These are phyloP conservation scores for Micractinium conductrix DNA, from an alignment of 139 green algal species.

Conservation along the genomic window DNA sequence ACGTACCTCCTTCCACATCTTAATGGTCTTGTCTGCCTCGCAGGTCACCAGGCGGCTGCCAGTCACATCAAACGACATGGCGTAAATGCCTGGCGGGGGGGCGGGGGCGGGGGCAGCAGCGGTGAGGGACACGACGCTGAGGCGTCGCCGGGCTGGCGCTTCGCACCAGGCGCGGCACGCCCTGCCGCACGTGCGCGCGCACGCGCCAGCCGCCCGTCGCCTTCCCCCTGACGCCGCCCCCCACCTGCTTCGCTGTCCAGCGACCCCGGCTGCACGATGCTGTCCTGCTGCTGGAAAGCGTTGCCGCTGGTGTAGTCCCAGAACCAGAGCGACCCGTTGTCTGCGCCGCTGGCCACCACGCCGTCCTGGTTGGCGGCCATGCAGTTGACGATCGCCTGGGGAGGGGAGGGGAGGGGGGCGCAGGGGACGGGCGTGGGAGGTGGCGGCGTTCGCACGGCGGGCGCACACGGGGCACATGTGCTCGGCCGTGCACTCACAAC, in stretches of 20 bases:
- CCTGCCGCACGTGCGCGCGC: too few relatives aligned
- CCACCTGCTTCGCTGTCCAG: conserved; percentile 82
- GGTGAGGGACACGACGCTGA: too few relatives aligned
- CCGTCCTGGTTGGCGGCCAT: conserved; percentile 95
- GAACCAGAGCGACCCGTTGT: conserved; percentile 85
- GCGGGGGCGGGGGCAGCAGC: too few relatives aligned
- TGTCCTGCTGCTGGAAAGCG: conserved; percentile 91
- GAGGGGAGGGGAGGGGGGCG: background rate
- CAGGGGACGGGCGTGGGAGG: too few relatives aligned
- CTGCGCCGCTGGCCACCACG: conserved; percentile 86
- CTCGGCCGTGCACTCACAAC: too few relatives aligned
- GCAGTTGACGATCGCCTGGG: conserved; percentile 90
- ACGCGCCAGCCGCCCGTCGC: too few relatives aligned
- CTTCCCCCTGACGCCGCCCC: too few relatives aligned
- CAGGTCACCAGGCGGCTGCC: conserved; percentile 87
- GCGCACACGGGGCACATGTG: too few relatives aligned
- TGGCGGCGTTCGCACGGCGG: too few relatives aligned
- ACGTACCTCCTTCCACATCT: conserved; percentile 99
- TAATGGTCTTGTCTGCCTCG: conserved; percentile 98
- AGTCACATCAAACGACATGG: conserved; percentile 77
- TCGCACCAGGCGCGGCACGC: too few relatives aligned
- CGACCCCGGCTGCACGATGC: conserved; percentile 90
- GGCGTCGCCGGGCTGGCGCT: too few relatives aligned
- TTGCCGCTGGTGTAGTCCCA: conserved; percentile 97
- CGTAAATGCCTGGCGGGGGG: conserved; percentile 74